Conservation (phyloP, 2,329 filamentous ascomycete genomes). For the Aspergillus sp. region DNA sequence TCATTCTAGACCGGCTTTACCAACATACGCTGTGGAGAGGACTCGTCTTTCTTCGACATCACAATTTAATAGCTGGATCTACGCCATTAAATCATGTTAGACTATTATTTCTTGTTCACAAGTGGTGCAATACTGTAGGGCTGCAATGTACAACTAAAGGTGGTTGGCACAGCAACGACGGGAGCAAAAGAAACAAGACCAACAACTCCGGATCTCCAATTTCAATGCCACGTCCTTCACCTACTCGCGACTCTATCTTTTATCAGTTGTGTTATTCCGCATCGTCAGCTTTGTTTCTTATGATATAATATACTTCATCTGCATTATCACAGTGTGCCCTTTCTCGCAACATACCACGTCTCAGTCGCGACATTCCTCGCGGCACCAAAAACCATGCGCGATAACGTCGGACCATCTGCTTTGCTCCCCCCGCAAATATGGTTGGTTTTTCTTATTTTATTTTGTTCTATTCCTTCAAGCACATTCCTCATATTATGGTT, state of each 20-base stretch:
- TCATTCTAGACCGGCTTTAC: too few species aligned
- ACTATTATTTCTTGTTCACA: too few species aligned
- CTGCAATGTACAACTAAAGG: background rate
- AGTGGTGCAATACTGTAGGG: background rate
- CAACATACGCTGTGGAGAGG: too few species aligned
- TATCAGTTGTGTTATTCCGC: background rate
- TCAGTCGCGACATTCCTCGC: slow-evolving; percentile 6
- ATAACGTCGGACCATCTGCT: slow-evolving; percentile 1
- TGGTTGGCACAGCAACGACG: slow-evolving; percentile 19
- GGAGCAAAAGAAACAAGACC: background rate
- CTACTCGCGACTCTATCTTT: background rate
- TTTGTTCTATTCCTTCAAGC: background rate
- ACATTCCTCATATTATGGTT: background rate
- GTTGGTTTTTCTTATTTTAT: slow-evolving; percentile 3
- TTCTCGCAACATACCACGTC: background rate
- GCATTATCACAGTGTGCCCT: background rate
- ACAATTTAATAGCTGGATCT: too few species aligned
- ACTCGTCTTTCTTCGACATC: too few species aligned
- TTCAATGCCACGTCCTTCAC: background rate
- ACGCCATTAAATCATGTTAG: too few species aligned
- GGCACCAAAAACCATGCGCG: slow-evolving; percentile 5
- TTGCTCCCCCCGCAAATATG: slow-evolving; percentile 1
- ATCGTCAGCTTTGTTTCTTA: background rate
- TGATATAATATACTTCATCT: background rate
- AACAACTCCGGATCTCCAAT: background rate